These are phyloP conservation scores for Hirschioporus abietinus DNA, from an alignment of 768 basidiomycete genomes.

Conservation along the genomic window DNA sequence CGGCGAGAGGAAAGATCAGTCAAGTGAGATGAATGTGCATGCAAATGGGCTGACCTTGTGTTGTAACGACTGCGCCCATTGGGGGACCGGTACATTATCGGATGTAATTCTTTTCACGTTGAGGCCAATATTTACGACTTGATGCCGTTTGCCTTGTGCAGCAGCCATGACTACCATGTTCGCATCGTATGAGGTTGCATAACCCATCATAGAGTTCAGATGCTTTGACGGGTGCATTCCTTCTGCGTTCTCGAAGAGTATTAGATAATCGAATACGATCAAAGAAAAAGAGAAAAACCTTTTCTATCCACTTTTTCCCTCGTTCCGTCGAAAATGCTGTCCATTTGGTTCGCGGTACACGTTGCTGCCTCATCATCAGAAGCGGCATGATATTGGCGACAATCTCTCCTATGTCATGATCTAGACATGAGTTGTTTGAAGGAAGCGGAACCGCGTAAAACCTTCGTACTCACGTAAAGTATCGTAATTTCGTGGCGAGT, in stretches of 20 bases:
- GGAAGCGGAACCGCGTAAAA: background rate
- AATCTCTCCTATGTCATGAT: constrained; percentile 46
- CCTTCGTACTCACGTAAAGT: constrained; percentile 52
- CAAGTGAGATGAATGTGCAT: constrained; percentile 5
- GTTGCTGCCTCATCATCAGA: constrained; percentile 81
- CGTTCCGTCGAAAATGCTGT: constrained; percentile 51
- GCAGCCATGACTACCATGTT: constrained; percentile 81
- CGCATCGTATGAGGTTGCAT: constrained; percentile 63
- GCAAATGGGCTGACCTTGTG: constrained; percentile 55
- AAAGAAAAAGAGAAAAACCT: constrained; percentile 36
- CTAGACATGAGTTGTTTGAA: constrained; percentile 10
- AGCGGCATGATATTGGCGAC: constrained; percentile 72
- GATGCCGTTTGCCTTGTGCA: constrained; percentile 69
- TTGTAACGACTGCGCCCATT: constrained; percentile 66
- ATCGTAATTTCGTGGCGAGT: constrained; percentile 51
- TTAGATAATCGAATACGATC: constrained; percentile 5
- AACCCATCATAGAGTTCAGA: constrained; percentile 73
- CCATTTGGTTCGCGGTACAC: constrained; percentile 74
- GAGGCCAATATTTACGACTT: constrained; percentile 80
- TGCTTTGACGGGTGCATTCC: constrained; percentile 60
- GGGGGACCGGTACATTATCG: constrained; percentile 47
- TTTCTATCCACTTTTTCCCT: constrained; percentile 79
- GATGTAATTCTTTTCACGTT: constrained; percentile 71
- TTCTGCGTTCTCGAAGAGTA: constrained; percentile 39
- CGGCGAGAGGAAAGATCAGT: background rate